phyloP scores from a whole-genome alignment of 495 filamentous ascomycete genomes.

The Penicillium verhagenii region DNA sequence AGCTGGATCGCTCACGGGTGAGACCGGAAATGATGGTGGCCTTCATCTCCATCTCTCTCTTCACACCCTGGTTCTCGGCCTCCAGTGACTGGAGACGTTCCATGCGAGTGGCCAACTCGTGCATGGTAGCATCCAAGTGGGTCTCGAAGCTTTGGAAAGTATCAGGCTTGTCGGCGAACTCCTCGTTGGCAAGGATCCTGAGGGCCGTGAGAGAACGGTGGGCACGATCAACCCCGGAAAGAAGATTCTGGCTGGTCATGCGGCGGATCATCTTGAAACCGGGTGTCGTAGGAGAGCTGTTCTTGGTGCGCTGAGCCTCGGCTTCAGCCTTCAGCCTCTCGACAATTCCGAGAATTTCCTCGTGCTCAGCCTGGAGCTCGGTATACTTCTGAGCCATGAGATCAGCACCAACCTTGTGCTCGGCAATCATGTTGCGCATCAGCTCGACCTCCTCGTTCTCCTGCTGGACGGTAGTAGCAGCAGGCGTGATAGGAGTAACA shows the following conservation, averaged over 20 bases:
- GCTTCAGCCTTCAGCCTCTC: constrained; percentile 87
- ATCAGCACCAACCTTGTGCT: constrained; percentile 72
- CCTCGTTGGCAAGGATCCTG: constrained; percentile 80
- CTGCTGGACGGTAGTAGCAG: constrained; percentile 23
- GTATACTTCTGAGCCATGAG: constrained; percentile 75
- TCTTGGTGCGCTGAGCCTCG: constrained; percentile 74
- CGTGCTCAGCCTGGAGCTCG: constrained; percentile 76
- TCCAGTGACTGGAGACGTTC: constrained; percentile 89
- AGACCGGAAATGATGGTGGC: constrained; percentile 91
- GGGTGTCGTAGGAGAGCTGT: constrained; percentile 62
- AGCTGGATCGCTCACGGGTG: constrained; percentile 84
- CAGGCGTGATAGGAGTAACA: constrained; percentile 16
- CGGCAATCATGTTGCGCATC: constrained; percentile 64
- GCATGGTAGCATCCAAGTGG: constrained; percentile 88
- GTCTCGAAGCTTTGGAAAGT: constrained; percentile 89
- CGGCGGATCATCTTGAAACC: constrained; percentile 70
- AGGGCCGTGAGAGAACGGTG: constrained; percentile 89
- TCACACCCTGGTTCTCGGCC: constrained; percentile 75
- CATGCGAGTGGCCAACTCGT: constrained; percentile 81
- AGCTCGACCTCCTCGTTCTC: constrained; percentile 64
- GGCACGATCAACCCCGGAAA: constrained; percentile 80
- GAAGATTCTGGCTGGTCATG: constrained; percentile 89
- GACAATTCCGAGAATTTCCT: constrained; percentile 76
- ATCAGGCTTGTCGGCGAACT: constrained; percentile 79
- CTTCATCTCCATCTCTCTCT: constrained; percentile 95